A percentile compares a stretch with the other conserved stretches of the same genome.
Evolutionary conservation across 768 basidiomycete species (phyloP).

Genomic region (Kwoniella heveanensis): DNA sequence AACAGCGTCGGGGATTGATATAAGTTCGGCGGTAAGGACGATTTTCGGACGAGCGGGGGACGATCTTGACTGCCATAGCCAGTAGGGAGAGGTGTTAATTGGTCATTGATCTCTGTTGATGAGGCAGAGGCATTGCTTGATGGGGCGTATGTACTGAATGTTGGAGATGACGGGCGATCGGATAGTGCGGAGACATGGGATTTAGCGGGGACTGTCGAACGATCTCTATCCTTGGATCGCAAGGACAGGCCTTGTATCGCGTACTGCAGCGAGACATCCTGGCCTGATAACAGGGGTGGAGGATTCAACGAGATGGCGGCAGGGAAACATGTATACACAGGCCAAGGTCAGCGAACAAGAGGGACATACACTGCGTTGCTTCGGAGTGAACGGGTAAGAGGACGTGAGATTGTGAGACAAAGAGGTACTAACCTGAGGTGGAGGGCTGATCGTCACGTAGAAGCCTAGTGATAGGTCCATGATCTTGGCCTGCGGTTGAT

Average conservation of each 20-base stretch:
- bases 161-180: constrained; percentile 2
- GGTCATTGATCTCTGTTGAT: constrained; percentile 22
- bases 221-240: background rate
- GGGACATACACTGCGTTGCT: too few species aligned
- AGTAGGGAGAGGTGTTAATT: constrained; percentile 15
- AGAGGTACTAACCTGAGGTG: background rate
- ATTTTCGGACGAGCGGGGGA: constrained; percentile 4
- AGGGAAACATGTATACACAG: too few species aligned
- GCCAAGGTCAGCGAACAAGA: too few species aligned
- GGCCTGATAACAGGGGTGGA: background rate
- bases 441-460: background rate
- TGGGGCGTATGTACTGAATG: constrained; percentile 1
- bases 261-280: background rate
- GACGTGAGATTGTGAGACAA: background rate
- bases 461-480: too few species aligned
- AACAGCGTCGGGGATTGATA: background rate
- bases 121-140: constrained; percentile 13
- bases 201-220: background rate
- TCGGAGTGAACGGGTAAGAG: too few species aligned
- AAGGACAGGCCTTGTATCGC: background rate
- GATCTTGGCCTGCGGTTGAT: too few species aligned
- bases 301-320: background rate
- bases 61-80: constrained; percentile 10
- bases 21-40: background rate
- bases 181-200: background rate